A percentile compares a stretch with the other conserved stretches of the same genome.
Evolutionary conservation across 495 filamentous ascomycete genomes (phyloP).

Genomic region (Entonaema liquescens): DNA sequence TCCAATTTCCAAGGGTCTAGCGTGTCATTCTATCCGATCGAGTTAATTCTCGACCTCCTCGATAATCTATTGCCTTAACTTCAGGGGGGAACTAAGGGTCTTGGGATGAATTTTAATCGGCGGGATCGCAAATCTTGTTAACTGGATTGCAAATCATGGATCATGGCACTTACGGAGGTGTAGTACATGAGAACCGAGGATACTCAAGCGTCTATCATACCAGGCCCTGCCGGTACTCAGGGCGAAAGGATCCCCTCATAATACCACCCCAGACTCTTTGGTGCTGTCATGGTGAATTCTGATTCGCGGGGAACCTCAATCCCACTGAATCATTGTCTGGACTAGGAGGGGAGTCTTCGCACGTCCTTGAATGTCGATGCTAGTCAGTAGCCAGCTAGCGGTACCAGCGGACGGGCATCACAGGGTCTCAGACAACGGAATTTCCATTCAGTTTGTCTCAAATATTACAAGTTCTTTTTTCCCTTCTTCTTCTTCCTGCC

Average conservation of each 20-base stretch:
- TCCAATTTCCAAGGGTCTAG: slow-evolving; percentile 13
- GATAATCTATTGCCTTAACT: slow-evolving; percentile 3
- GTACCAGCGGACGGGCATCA: slow-evolving; percentile 13
- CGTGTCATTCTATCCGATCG: not conserved
- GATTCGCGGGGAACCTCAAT: slow-evolving; percentile 23
- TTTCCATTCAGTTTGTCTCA: slow-evolving; percentile 22
- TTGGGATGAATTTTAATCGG: slow-evolving; percentile 7
- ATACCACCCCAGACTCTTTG: slow-evolving; percentile 32
- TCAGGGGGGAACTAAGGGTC: not conserved
- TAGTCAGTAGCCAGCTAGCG: slow-evolving; percentile 14
- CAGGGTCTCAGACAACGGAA: slow-evolving; percentile 17
- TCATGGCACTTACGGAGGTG: not conserved
- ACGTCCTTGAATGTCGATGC: slow-evolving; percentile 17
- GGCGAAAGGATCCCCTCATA: slow-evolving; percentile 25
- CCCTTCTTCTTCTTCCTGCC: slow-evolving; percentile 13
- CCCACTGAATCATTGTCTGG: slow-evolving; percentile 33
- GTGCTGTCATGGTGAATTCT: slow-evolving; percentile 14
- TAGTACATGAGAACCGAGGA: slow-evolving; percentile 4
- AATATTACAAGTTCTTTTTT: slow-evolving; percentile 14
- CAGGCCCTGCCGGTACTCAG: slow-evolving; percentile 29
- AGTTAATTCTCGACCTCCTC: not conserved
- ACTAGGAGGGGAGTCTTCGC: slow-evolving; percentile 22
- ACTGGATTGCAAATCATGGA: slow-evolving; percentile 12
- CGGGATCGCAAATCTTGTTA: slow-evolving; percentile 15
- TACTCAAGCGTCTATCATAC: slow-evolving; percentile 17